Conservation (phyloP, 768 basidiomycete genomes). For the Termitomyces sp. region DNA sequence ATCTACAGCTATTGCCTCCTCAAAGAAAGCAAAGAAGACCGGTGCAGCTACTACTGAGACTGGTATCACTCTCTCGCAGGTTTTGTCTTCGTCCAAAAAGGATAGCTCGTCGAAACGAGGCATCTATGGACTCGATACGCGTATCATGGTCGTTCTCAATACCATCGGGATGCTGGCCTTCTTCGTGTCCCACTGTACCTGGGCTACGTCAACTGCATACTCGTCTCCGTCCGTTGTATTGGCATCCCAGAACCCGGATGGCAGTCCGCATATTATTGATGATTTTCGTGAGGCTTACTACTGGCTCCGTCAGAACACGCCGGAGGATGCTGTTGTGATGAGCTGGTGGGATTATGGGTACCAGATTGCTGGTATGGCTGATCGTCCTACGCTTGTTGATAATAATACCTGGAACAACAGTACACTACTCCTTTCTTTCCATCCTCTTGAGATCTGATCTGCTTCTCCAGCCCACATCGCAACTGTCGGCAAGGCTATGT, state of each 20-base stretch:
- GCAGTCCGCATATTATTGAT: constrained; percentile 91
- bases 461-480: constrained; percentile 79
- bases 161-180: constrained; percentile 73
- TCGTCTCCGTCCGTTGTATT: constrained; percentile 97
- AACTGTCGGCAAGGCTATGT: constrained; percentile 98
- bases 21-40: constrained; percentile 62
- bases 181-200: constrained; percentile 96
- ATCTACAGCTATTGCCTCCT: constrained; percentile 24
- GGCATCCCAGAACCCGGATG: constrained; percentile 72
- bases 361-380: constrained; percentile 99
- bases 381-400: constrained; percentile 92
- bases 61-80: constrained; percentile 28
- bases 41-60: constrained; percentile 27
- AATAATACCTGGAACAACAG: constrained; percentile 99
- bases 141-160: constrained; percentile 69
- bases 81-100: constrained; percentile 34
- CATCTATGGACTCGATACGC: constrained; percentile 82
- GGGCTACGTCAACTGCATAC: constrained; percentile 91
- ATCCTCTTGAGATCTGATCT: constrained; percentile 2
- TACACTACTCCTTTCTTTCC: constrained; percentile 31
- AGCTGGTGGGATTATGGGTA: constrained; percentile 99
- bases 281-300: constrained; percentile 99
- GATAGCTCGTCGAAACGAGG: constrained; percentile 42
- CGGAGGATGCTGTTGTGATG: constrained; percentile 90
- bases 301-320: constrained; percentile 95